Evolutionary conservation across 768 basidiomycete genomes (phyloP), one percentile per base, ranked within the genome.

Genomic region (Cantharellus anzutake): DNA sequence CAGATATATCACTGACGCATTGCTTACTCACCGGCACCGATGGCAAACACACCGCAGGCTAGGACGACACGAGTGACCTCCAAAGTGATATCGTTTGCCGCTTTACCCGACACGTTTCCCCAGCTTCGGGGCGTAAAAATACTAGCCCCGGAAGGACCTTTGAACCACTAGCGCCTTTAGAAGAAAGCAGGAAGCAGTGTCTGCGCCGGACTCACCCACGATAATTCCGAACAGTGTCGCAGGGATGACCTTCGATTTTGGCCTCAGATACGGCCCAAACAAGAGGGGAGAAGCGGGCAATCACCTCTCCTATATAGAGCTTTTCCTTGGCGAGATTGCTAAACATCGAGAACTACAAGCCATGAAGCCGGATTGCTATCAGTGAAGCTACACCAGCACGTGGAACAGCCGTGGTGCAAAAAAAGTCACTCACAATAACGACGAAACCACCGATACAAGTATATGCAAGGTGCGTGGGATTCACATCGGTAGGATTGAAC

Each of bases 41-140:
- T 89, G 4, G 94, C 94, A 68, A 99, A 99, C 0, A 99, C 94
- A 20, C 91, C 91, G 59, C 97, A 86, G 16, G 94, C 96, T 40
- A 99, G 80, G 50, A 98, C 86, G 60, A 98, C 82, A 16, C 96
- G 78, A 4, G 89, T 92, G 14, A 94, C 72, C 70, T 99, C 96
- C 60, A 99, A 77, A 1, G 90, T 93, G 61, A 99, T 86, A 34
- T 73, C 72, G 71, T 97, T 88, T 5, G 77, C 73, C 2, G 67
- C 66, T 14, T 39, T 41, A 39, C 42, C 56, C 3, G 72, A 72
- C 38, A 65, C 65, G 39, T 57, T 59, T n/a, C 70, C 70, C 89
- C 90, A 94, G 4, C 76, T 72, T 53, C 82, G 78, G 14, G 92
- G 91, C 70, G 91, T 76, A 68, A 94, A 87, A 16, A 94, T 74